Percentiles rank a stretch among this genome's conserved stretches.
These are phyloP conservation scores for Saccharomycopsis amapae DNA, from an alignment of 805 yeast genomes.

Conservation along the genomic window DNA sequence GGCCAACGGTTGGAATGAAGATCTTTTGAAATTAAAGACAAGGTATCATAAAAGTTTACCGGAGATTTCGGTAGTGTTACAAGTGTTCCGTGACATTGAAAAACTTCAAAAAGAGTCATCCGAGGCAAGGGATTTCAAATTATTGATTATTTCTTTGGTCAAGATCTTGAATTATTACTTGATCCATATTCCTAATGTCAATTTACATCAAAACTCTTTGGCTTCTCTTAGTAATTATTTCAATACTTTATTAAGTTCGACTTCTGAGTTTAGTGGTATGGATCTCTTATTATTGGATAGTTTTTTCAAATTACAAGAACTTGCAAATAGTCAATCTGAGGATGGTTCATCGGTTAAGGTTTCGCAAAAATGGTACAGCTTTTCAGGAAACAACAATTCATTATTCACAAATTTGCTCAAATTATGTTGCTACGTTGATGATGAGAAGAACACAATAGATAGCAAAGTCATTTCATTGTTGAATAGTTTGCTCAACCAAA, in stretches of 20 bases:
- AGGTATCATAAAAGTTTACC: slow-evolving; percentile 30
- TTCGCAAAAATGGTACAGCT: slow-evolving; percentile 75
- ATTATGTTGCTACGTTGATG: slow-evolving; percentile 34
- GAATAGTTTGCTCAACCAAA: slow-evolving; percentile 40
- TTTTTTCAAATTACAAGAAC: slow-evolving; percentile 53
- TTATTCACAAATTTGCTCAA: slow-evolving; percentile 61
- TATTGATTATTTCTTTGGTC: slow-evolving; percentile 10
- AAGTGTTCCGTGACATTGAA: slow-evolving; percentile 5
- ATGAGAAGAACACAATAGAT: not conserved
- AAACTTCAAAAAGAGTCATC: not conserved
- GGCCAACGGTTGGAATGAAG: slow-evolving; percentile 36
- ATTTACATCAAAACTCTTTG: slow-evolving; percentile 4
- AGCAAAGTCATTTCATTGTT: slow-evolving; percentile 44
- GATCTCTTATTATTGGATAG: slow-evolving; percentile 54
- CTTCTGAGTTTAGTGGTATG: slow-evolving; percentile 36
- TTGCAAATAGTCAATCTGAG: slow-evolving; percentile 1
- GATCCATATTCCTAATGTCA: slow-evolving; percentile 1
- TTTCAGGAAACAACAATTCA: slow-evolving; percentile 39
- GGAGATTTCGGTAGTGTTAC: slow-evolving; percentile 24
- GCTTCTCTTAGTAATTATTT: slow-evolving; percentile 13
- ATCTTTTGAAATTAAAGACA: slow-evolving; percentile 30
- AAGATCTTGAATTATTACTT: slow-evolving; percentile 13
- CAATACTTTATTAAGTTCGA: slow-evolving; percentile 10
- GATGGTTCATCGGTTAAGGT: slow-evolving; percentile 29
- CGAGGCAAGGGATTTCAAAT: slow-evolving; percentile 7